Base-by-base conservation (phyloP, 305 asterid genomes). In the Solanum hybrid region DNA sequence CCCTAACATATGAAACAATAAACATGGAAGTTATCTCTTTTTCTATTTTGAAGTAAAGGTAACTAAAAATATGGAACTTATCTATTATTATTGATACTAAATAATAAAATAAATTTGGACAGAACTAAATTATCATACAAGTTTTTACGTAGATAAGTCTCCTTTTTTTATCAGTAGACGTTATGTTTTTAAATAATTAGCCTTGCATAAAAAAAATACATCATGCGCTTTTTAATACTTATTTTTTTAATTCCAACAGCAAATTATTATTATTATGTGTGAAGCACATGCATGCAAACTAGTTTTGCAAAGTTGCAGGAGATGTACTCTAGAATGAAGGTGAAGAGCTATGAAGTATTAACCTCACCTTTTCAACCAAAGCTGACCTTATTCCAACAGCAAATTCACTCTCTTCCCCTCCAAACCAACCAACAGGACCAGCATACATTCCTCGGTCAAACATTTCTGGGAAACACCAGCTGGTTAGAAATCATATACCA, bases 381-480 rank as follows among this genome's bases (percentile, higher is more conserved):
- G 99, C 98, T 31, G 99, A 96, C 90, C 99, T 93, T 91, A 97
- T 97, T 94, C 99, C 99, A 84, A 97, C 99, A 79, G 99, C 94
- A 93, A 97, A 97, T 92, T 97, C 99, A 73, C 99, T 97, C 93
- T 95, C 98, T 82, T 93, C 94, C 79, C 99, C 99, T 72, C 99
- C 98, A 90, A 97, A 97, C 97, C 97, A 97, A 73, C 99, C 99
- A 76, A 97, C 97, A 38, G 99, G 99, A 77, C 98, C 99, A 87
- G 99, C 99, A 92, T 97, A 97, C 98, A 97, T 92, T 92, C 99
- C 99, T 85, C 99, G 95, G 92, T 97, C 99, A 89, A 97, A 96
- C 95, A 91, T 93, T 93, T 97, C 99, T 97, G 96, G 91, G 88
- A 27, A 61, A 65, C 38, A 89, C 22, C 81, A 89, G 14, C 38